phyloP scores from a whole-genome alignment of 2,329 filamentous ascomycete species.

The Albifimbria verrucaria region DNA sequence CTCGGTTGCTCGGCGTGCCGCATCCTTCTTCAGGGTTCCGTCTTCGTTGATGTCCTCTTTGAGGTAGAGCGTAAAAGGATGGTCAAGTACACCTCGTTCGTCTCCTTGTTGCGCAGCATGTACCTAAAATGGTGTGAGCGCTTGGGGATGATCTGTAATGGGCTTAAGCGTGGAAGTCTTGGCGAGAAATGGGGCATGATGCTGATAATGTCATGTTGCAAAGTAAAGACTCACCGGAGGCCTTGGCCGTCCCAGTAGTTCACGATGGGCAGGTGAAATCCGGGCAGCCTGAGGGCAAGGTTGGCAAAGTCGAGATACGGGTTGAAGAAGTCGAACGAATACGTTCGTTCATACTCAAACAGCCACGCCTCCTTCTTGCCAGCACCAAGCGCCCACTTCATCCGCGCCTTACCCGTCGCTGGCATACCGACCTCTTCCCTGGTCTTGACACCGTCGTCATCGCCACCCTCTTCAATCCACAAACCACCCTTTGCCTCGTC shows the following conservation, averaged over 20 bases:
- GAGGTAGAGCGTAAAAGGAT: slow-evolving; percentile 75
- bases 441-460: slow-evolving; percentile 48
- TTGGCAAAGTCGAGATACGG: slow-evolving; percentile 83
- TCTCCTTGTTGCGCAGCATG: slow-evolving; percentile 77
- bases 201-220: slow-evolving; percentile 4
- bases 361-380: slow-evolving; percentile 50
- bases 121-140: slow-evolving; percentile 88
- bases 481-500: slow-evolving; percentile 48
- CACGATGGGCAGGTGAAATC: slow-evolving; percentile 70
- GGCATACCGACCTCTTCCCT: slow-evolving; percentile 50
- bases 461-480: slow-evolving; percentile 64
- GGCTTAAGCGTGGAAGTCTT: slow-evolving; percentile 19
- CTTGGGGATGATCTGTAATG: slow-evolving; percentile 33
- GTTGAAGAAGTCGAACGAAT: slow-evolving; percentile 75
- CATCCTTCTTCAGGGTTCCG: slow-evolving; percentile 46
- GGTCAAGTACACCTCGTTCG: slow-evolving; percentile 73
- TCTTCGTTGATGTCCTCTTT: slow-evolving; percentile 62
- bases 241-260: slow-evolving; percentile 79
- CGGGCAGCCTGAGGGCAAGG: slow-evolving; percentile 68
- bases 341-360: slow-evolving; percentile 51
- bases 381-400: slow-evolving; percentile 54
- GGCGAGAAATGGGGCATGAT: neutral
- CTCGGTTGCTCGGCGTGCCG: slow-evolving; percentile 23
- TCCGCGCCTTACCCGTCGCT: slow-evolving; percentile 46
- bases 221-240: slow-evolving; percentile 55